phyloP scores from a whole-genome alignment of 2,329 filamentous ascomycete genomes.

The Fusarium proliferatum region DNA sequence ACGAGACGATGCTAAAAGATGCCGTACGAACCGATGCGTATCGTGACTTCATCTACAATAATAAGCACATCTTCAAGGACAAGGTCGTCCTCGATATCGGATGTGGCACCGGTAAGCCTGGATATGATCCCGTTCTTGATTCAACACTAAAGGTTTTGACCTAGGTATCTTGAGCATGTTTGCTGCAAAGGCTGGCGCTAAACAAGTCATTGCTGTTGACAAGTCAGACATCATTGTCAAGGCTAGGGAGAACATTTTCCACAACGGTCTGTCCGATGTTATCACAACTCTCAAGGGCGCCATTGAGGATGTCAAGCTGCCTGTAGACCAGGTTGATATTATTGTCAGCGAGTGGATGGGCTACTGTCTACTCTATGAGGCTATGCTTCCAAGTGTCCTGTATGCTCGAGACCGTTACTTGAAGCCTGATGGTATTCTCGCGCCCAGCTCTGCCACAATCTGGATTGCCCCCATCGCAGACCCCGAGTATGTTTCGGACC shows the following conservation, averaged over 20 bases:
- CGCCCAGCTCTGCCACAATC: slow-evolving; percentile 86
- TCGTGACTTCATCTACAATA: slow-evolving; percentile 92
- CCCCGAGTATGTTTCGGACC: slow-evolving; percentile 79
- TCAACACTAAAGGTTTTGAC: neutral
- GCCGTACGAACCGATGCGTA: slow-evolving; percentile 89
- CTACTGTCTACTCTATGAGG: slow-evolving; percentile 91
- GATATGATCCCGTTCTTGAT: slow-evolving; percentile 1
- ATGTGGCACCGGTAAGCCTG: slow-evolving; percentile 72
- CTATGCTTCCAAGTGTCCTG: slow-evolving; percentile 93
- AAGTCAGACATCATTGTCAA: slow-evolving; percentile 91
- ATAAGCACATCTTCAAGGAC: slow-evolving; percentile 86
- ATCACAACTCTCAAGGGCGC: slow-evolving; percentile 87
- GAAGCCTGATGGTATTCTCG: slow-evolving; percentile 80
- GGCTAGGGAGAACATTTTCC: slow-evolving; percentile 84
- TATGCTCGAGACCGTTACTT: slow-evolving; percentile 90
- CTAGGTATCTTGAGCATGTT: slow-evolving; percentile 91
- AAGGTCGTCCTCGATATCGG: slow-evolving; percentile 93
- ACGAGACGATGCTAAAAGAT: slow-evolving; percentile 97
- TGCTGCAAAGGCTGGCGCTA: slow-evolving; percentile 88
- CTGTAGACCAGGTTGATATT: slow-evolving; percentile 86
- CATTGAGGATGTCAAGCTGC: slow-evolving; percentile 86
- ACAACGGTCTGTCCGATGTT: slow-evolving; percentile 77
- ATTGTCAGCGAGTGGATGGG: slow-evolving; percentile 99
- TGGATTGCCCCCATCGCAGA: slow-evolving; percentile 85
- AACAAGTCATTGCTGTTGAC: slow-evolving; percentile 89